These are phyloP conservation scores for Melocanna baccifera DNA, from an alignment of 176 grass and related monocot genomes.

Conservation along the genomic window DNA sequence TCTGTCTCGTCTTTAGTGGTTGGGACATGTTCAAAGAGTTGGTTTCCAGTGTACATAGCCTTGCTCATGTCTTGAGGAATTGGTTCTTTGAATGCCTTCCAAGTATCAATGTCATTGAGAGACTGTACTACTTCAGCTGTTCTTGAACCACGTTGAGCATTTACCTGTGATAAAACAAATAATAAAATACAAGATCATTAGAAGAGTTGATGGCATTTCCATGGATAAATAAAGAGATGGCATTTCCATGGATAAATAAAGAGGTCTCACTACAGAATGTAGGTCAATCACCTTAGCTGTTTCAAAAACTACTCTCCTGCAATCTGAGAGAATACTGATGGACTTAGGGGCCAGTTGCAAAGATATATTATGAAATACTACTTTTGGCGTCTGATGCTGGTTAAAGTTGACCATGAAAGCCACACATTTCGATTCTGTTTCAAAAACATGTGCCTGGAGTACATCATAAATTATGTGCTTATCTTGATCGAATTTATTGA, in stretches of 20 bases:
- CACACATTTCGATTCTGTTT: conserved; percentile 62
- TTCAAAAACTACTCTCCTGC: conserved; percentile 62
- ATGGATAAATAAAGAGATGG: background rate
- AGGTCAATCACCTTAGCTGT: conserved; percentile 58
- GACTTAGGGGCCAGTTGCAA: conserved; percentile 58
- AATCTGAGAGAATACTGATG: conserved; percentile 68
- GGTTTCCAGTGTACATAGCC: conserved; percentile 27
- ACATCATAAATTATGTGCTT: conserved; percentile 26
- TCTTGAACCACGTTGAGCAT: conserved; percentile 56
- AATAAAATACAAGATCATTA: background rate
- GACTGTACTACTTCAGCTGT: conserved; percentile 39
- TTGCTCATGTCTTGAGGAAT: conserved; percentile 35
- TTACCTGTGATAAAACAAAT: conserved; percentile 52
- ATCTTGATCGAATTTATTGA: conserved; percentile 1
- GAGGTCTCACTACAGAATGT: background rate
- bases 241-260: background rate
- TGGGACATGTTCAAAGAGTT: conserved; percentile 80
- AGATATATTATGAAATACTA: conserved; percentile 54
- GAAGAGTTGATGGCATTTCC: background rate
- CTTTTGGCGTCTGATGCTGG: conserved; percentile 2
- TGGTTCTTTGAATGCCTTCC: conserved; percentile 59
- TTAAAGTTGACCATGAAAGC: conserved; percentile 84
- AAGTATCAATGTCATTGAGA: conserved; percentile 44
- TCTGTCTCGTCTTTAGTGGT: conserved; percentile 85
- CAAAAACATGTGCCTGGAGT: conserved; percentile 77